These are phyloP conservation scores for Chaetoscypha palmicola DNA, from an alignment of 2,329 filamentous ascomycete species.

Conservation along the genomic window DNA sequence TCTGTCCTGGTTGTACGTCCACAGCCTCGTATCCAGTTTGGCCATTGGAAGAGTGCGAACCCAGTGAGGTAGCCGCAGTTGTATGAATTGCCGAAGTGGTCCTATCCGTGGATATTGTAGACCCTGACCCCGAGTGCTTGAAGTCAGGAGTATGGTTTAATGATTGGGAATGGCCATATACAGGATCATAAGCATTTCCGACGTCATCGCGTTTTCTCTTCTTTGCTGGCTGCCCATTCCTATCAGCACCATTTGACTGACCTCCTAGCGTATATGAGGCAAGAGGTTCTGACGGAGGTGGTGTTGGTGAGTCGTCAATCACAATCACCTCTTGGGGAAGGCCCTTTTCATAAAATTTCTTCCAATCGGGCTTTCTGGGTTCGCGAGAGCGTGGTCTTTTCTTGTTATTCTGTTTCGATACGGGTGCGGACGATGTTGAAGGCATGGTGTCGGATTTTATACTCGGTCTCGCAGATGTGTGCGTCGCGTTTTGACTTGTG, in stretches of 20 bases:
- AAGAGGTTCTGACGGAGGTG: slow-evolving; percentile 30
- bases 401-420: slow-evolving; percentile 30
- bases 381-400: slow-evolving; percentile 33
- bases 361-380: slow-evolving; percentile 65
- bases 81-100: slow-evolving; percentile 76
- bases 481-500: slow-evolving; percentile 17
- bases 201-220: slow-evolving; percentile 51
- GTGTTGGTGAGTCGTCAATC: slow-evolving; percentile 62
- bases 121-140: slow-evolving; percentile 57
- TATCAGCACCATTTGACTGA: slow-evolving; percentile 26
- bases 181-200: slow-evolving; percentile 54
- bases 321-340: slow-evolving; percentile 80
- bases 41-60: slow-evolving; percentile 55
- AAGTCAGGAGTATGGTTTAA: slow-evolving; percentile 66
- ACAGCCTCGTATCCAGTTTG: slow-evolving; percentile 60
- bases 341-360: slow-evolving; percentile 75
- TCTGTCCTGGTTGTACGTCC: slow-evolving; percentile 65
- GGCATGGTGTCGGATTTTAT: slow-evolving; percentile 32
- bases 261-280: slow-evolving; percentile 34
- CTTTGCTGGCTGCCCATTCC: slow-evolving; percentile 65
- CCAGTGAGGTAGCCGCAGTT: slow-evolving; percentile 81
- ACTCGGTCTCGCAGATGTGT: slow-evolving; percentile 20
- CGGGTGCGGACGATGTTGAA: slow-evolving; percentile 26
- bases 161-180: slow-evolving; percentile 64
- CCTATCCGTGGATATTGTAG: slow-evolving; percentile 74